Conservation (phyloP, 208 protist genomes). For the Phytomonas sp. region DNA sequence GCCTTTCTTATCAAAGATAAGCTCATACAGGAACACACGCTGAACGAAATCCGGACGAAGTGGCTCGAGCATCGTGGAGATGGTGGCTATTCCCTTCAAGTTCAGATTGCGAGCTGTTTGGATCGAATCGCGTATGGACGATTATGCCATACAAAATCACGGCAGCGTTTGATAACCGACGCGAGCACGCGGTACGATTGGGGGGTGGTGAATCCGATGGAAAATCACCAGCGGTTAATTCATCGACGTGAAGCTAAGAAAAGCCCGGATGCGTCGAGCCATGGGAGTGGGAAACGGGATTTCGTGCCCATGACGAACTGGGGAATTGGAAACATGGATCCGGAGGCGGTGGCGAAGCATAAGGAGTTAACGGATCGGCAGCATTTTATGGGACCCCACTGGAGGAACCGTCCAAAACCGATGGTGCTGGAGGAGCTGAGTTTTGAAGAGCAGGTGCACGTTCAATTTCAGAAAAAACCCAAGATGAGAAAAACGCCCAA, state of each 20-base stretch:
- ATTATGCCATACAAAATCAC: conserved; percentile 77
- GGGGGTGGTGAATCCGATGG: conserved; percentile 74
- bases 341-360: conserved; percentile 73
- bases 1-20: conserved; percentile 53
- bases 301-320: conserved; percentile 92
- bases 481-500: conserved; percentile 88
- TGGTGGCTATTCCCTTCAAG: conserved; percentile 73
- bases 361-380: conserved; percentile 83
- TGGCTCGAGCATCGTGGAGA: conserved; percentile 73
- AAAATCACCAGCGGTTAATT: conserved; percentile 63
- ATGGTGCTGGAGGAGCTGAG: conserved; percentile 82
- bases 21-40: conserved; percentile 59
- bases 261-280: conserved; percentile 72
- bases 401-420: conserved; percentile 72
- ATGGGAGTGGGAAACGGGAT: conserved; percentile 58
- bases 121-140: conserved; percentile 80
- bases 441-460: conserved; percentile 85
- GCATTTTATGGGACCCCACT: conserved; percentile 84
- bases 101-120: conserved; percentile 74
- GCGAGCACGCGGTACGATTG: conserved; percentile 81
- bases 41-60: conserved; percentile 69
- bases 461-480: conserved; percentile 79
- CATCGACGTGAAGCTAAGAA: conserved; percentile 46
- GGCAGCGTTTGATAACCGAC: conserved; percentile 68
- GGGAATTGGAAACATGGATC: conserved; percentile 85